Percentiles rank a stretch among this genome's conserved stretches.
These are phyloP conservation scores for Filobasidium wieringae DNA, from an alignment of 768 basidiomycete genomes.

Conservation along the genomic window DNA sequence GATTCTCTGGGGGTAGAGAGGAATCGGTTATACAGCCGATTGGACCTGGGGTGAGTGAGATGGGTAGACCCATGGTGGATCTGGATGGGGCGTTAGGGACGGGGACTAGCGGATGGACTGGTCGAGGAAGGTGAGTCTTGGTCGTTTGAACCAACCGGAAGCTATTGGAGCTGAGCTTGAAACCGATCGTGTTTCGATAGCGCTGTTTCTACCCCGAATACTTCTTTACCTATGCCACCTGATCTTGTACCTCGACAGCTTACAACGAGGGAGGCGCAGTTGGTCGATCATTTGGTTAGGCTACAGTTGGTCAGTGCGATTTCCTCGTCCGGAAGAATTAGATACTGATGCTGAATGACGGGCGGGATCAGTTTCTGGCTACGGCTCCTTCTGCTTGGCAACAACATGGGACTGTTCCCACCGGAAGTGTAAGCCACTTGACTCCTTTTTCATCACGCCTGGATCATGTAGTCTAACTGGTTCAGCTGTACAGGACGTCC, in stretches of 20 bases:
- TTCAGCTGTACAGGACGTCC: background rate
- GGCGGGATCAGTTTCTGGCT: slow-evolving; percentile 24
- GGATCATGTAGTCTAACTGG: too few species aligned
- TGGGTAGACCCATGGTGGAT: too few species aligned
- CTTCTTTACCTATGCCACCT: slow-evolving; percentile 23
- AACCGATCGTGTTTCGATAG: background rate
- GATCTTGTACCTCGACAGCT: slow-evolving; percentile 19
- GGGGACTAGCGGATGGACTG: background rate
- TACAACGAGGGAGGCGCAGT: slow-evolving; percentile 21
- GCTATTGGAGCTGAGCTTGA: background rate
- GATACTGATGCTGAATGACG: background rate
- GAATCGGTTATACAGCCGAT: too few species aligned
- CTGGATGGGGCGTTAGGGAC: background rate
- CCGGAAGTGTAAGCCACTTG: slow-evolving; percentile 1
- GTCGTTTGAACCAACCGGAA: too few species aligned
- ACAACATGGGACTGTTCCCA: background rate
- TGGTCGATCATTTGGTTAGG: slow-evolving; percentile 23
- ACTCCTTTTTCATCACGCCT: too few species aligned
- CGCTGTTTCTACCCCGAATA: slow-evolving; percentile 12
- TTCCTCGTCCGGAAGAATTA: background rate
- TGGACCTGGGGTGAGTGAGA: too few species aligned
- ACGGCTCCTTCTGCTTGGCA: slow-evolving; percentile 30
- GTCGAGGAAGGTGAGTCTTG: background rate
- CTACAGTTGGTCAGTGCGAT: slow-evolving; percentile 29
- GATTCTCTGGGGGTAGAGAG: too few species aligned